These are phyloP conservation scores for Allium fistulosum DNA, from an alignment of 106 monocot genomes.

Conservation along the genomic window DNA sequence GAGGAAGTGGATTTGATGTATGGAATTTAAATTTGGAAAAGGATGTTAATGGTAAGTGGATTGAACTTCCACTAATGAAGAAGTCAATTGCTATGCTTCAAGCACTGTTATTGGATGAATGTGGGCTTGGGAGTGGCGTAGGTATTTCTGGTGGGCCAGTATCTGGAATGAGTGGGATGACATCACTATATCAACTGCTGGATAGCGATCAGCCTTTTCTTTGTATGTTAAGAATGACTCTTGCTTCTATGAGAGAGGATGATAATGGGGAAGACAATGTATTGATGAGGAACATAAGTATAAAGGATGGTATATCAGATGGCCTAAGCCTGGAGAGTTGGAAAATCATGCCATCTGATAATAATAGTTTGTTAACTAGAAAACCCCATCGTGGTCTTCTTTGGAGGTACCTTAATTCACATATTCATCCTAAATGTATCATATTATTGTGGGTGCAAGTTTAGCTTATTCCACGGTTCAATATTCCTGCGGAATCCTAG, in stretches of 20 bases:
- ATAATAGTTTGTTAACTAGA: constrained; percentile 42
- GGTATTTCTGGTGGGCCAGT: constrained; percentile 91
- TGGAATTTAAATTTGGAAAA: constrained; percentile 77
- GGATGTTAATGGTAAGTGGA: constrained; percentile 74
- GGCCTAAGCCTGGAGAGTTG: constrained; percentile 29
- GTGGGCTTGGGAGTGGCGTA: constrained; percentile 80
- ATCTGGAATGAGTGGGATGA: constrained; percentile 85
- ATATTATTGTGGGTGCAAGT: too few relatives aligned
- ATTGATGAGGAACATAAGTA: constrained; percentile 47
- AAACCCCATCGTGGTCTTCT: constrained; percentile 71
- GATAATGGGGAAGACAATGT: constrained; percentile 71
- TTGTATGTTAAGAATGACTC: constrained; percentile 91
- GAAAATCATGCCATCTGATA: constrained; percentile 31
- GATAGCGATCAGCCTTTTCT: constrained; percentile 98
- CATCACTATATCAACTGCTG: constrained; percentile 81
- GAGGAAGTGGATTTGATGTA: constrained; percentile 80
- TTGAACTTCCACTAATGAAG: constrained; percentile 83
- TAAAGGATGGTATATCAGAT: constrained; percentile 61
- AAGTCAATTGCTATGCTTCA: constrained; percentile 89
- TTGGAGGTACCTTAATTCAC: constrained; percentile 64
- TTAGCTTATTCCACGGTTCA: too few relatives aligned
- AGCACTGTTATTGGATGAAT: constrained; percentile 83
- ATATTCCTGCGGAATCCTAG: too few relatives aligned
- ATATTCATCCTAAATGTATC: too few relatives aligned
- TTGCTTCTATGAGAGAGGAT: constrained; percentile 86